Evolutionary conservation across 1,139 yeast species (phyloP).

Genomic region (Geotrichum carabidarum): DNA sequence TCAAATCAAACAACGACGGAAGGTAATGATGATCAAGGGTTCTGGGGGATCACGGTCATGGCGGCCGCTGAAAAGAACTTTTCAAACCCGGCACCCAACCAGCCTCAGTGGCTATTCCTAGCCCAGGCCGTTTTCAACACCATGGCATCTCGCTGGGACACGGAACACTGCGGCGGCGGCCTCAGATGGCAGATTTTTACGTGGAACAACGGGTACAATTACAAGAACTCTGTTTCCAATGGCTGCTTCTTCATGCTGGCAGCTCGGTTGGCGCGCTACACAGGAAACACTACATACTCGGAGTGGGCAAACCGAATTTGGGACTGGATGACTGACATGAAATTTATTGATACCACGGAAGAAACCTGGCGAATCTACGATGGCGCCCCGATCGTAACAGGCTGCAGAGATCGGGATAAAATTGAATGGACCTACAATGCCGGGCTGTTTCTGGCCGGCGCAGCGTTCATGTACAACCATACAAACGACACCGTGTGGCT

Average conservation of each 20-base stretch:
- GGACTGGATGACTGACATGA: conserved; percentile 71
- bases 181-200: conserved; percentile 94
- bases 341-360: conserved; percentile 46
- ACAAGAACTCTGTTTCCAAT: conserved; percentile 84
- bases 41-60: conserved; percentile 84
- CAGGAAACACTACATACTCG: conserved; percentile 61
- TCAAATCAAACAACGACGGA: conserved; percentile 68
- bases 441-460: conserved; percentile 73
- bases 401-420: conserved; percentile 56
- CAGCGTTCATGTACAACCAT: conserved; percentile 73
- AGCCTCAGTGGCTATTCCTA: conserved; percentile 63
- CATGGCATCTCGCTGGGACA: conserved; percentile 87
- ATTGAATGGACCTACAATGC: conserved; percentile 86
- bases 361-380: conserved; percentile 54
- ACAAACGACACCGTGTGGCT: conserved; percentile 69
- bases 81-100: conserved; percentile 51
- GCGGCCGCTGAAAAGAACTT: conserved; percentile 79
- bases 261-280: conserved; percentile 79
- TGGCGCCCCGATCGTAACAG: conserved; percentile 62
- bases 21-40: conserved; percentile 91
- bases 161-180: conserved; percentile 71
- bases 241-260: conserved; percentile 87
- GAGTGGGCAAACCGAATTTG: conserved; percentile 77
- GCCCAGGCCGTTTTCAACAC: conserved; percentile 84
- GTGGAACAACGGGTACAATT: conserved; percentile 91